These are phyloP conservation scores for Aspergillus panamensis DNA, from an alignment of 495 filamentous ascomycete species.

Conservation along the genomic window DNA sequence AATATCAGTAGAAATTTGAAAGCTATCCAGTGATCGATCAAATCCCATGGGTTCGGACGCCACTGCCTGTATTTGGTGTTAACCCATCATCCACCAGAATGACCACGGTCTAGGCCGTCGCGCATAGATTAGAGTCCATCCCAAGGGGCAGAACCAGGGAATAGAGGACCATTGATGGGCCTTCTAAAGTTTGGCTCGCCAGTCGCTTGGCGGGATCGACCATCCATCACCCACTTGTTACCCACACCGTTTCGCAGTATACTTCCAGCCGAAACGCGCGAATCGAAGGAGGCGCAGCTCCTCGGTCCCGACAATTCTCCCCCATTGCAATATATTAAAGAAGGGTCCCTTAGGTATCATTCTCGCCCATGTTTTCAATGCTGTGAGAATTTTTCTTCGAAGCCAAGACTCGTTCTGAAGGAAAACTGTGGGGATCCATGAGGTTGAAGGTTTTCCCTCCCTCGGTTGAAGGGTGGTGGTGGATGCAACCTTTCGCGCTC, in stretches of 20 bases:
- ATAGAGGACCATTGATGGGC: constrained; percentile 12
- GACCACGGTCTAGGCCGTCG: constrained; percentile 14
- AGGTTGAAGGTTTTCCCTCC: background rate
- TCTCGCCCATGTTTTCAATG: background rate
- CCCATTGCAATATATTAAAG: background rate
- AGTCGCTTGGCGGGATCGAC: constrained; percentile 11
- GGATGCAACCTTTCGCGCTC: background rate
- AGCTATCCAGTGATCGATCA: background rate
- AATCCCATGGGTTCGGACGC: background rate
- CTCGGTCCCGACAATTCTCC: constrained; percentile 1
- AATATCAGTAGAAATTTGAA: background rate
- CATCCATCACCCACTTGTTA: background rate
- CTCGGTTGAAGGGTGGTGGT: background rate
- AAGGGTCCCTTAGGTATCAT: background rate
- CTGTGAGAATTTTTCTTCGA: background rate
- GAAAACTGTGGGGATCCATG: background rate
- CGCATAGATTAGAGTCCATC: background rate
- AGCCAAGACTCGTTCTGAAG: background rate
- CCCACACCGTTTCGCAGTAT: background rate
- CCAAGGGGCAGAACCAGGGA: background rate
- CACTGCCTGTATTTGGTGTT: background rate
- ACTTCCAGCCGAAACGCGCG: constrained; percentile 1
- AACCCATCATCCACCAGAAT: background rate
- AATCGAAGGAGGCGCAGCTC: background rate
- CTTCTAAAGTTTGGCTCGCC: background rate